Percentiles rank a stretch among this genome's conserved stretches.
These are phyloP conservation scores for Euryodendron excelsum DNA, from an alignment of 148 eudicot species.

Conservation along the genomic window DNA sequence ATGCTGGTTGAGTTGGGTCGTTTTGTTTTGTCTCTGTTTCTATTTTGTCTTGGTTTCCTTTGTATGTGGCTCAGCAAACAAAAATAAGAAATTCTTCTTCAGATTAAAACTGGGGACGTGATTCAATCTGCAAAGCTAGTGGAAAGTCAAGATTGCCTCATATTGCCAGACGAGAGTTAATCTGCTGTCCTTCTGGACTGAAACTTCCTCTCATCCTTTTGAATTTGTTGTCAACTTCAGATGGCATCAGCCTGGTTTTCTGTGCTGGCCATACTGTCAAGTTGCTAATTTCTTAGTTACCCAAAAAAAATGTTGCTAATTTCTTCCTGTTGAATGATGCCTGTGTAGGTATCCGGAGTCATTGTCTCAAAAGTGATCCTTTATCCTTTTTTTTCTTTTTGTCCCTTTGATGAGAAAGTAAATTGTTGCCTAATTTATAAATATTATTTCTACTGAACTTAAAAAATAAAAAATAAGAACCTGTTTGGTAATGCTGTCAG, in stretches of 20 bases:
- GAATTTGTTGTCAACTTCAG: not conserved
- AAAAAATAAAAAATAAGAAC: too few species aligned
- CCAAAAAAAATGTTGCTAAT: not conserved
- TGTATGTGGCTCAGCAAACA: too few species aligned
- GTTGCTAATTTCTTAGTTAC: not conserved
- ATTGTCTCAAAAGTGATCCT: too few species aligned
- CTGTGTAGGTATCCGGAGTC: not conserved
- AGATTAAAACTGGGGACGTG: conserved; percentile 83
- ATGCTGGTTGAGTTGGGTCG: too few species aligned
- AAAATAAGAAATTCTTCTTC: conserved; percentile 67
- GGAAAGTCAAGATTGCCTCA: conserved; percentile 86
- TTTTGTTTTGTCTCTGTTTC: too few species aligned
- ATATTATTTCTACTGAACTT: too few species aligned
- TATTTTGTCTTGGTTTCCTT: too few species aligned
- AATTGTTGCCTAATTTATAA: too few species aligned
- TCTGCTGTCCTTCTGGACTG: not conserved
- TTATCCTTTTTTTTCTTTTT: too few species aligned
- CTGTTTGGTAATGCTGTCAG: too few species aligned
- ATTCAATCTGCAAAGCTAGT: conserved; percentile 76
- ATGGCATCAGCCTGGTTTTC: not conserved
- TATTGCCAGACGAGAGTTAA: conserved; percentile 56
- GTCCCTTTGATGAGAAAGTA: too few species aligned
- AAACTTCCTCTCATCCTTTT: not conserved
- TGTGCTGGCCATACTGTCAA: not conserved
- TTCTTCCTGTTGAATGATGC: not conserved